phyloP scores from a whole-genome alignment of 306 rosid genomes.

The Quercus alba region DNA sequence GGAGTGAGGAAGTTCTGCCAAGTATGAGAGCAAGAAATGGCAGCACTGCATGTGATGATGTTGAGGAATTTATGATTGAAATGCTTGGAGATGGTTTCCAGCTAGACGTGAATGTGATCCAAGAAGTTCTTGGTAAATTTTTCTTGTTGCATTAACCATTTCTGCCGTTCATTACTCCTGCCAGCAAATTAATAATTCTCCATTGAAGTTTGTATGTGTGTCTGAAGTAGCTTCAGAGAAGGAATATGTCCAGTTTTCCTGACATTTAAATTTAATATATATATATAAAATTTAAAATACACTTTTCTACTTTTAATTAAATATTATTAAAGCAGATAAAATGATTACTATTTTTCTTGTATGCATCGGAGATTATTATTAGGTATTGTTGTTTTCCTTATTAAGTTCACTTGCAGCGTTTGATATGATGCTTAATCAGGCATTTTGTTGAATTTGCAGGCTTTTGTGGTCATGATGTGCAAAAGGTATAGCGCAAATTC shows the following conservation, averaged over 20 bases:
- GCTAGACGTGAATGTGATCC: slow-evolving; percentile 29
- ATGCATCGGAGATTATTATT: neutral
- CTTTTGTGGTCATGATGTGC: slow-evolving; percentile 35
- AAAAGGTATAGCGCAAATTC: slow-evolving; percentile 24
- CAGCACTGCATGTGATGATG: neutral
- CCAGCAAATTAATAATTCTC: neutral
- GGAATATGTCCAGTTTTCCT: neutral
- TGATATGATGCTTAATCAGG: neutral
- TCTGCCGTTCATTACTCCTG: neutral
- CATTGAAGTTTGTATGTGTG: neutral
- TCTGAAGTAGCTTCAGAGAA: neutral
- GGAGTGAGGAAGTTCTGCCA: slow-evolving; percentile 21
- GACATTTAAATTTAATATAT: neutral
- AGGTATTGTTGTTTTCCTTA: neutral
- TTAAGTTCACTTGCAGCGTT: slow-evolving; percentile 1
- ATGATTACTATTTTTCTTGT: neutral
- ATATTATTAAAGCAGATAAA: neutral
- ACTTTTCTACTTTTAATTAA: neutral
- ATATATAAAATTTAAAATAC: neutral
- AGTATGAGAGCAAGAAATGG: slow-evolving; percentile 1
- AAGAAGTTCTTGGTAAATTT: slow-evolving; percentile 36
- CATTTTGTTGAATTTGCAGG: slow-evolving; percentile 28
- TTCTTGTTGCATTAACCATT: neutral
- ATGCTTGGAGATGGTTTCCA: slow-evolving; percentile 44
- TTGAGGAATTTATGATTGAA: slow-evolving; percentile 32